Conservation (phyloP, 2,329 filamentous ascomycete genomes). For the Venturia carpophila region DNA sequence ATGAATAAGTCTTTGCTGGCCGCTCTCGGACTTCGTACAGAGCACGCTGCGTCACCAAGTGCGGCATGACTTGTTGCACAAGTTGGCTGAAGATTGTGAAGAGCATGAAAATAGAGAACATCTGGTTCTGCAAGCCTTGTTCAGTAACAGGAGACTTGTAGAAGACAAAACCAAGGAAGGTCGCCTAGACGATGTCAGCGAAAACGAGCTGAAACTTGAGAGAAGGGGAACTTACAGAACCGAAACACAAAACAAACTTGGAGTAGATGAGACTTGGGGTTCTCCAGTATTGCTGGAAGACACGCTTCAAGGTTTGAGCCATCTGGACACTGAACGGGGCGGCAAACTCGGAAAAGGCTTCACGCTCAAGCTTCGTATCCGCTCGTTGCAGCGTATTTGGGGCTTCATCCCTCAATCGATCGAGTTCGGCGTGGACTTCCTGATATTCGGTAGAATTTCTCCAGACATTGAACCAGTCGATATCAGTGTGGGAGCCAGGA, state of each 20-base stretch:
- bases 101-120: slow-evolving; percentile 81
- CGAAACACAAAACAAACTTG: slow-evolving; percentile 57
- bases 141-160: slow-evolving; percentile 62
- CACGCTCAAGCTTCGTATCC: slow-evolving; percentile 41
- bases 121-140: slow-evolving; percentile 76
- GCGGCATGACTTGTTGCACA: slow-evolving; percentile 74
- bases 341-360: slow-evolving; percentile 68
- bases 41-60: slow-evolving; percentile 73
- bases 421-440: slow-evolving; percentile 40
- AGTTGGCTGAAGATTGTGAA: slow-evolving; percentile 73
- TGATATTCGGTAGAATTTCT: slow-evolving; percentile 40
- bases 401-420: slow-evolving; percentile 36
- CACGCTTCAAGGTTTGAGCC: slow-evolving; percentile 58
- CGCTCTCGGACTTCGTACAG: slow-evolving; percentile 81
- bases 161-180: slow-evolving; percentile 81
- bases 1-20: slow-evolving; percentile 75
- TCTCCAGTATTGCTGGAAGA: slow-evolving; percentile 90
- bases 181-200: slow-evolving; percentile 33
- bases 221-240: slow-evolving; percentile 26
- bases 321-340: slow-evolving; percentile 65
- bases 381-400: slow-evolving; percentile 29
- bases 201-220: slow-evolving; percentile 12
- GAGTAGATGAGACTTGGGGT: slow-evolving; percentile 84
- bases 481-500: slow-evolving; percentile 41
- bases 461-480: slow-evolving; percentile 45